phyloP scores from a whole-genome alignment of 2,329 filamentous ascomycete genomes.

The Fusarium tricinctum region DNA sequence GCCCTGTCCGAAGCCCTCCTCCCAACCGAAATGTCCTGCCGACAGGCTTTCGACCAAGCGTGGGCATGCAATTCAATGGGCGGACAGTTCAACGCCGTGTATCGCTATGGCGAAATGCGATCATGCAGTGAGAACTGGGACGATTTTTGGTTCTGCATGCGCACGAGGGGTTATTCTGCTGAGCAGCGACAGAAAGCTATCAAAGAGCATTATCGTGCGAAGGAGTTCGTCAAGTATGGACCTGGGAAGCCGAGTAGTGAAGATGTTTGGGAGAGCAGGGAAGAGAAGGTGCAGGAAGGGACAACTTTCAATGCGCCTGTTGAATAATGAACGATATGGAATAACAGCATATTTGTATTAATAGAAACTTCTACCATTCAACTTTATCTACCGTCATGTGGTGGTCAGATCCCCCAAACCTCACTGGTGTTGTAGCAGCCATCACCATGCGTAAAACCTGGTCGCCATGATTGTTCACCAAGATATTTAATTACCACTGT shows the following conservation, averaged over 20 bases:
- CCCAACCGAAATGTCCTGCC: conserved; percentile 88
- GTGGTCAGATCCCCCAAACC: no score
- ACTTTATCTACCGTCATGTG: no score
- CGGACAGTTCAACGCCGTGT: conserved; percentile 92
- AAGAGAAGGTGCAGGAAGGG: conserved; percentile 67
- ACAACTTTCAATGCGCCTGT: conserved; percentile 61
- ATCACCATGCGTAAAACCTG: no score
- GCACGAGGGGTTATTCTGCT: conserved; percentile 74
- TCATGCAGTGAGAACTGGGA: conserved; percentile 88
- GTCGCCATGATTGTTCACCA: neutral
- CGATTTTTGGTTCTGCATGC: conserved; percentile 99
- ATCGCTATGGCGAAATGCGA: conserved; percentile 84
- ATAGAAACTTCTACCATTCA: neutral
- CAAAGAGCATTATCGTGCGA: conserved; percentile 75
- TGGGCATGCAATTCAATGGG: conserved; percentile 95
- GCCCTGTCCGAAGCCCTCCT: conserved; percentile 77
- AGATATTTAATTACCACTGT: neutral
- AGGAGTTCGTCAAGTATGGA: conserved; percentile 74
- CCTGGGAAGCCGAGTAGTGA: conserved; percentile 79
- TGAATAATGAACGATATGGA: conserved; percentile 44
- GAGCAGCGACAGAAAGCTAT: conserved; percentile 73
- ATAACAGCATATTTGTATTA: conserved; percentile 6
- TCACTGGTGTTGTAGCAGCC: no score
- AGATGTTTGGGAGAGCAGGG: conserved; percentile 87
- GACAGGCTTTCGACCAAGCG: conserved; percentile 89